Evolutionary conservation across 1,139 yeast species (phyloP), one percentile per base, ranked within the genome.

Genomic region (Wickerhamomyces sp.): DNA sequence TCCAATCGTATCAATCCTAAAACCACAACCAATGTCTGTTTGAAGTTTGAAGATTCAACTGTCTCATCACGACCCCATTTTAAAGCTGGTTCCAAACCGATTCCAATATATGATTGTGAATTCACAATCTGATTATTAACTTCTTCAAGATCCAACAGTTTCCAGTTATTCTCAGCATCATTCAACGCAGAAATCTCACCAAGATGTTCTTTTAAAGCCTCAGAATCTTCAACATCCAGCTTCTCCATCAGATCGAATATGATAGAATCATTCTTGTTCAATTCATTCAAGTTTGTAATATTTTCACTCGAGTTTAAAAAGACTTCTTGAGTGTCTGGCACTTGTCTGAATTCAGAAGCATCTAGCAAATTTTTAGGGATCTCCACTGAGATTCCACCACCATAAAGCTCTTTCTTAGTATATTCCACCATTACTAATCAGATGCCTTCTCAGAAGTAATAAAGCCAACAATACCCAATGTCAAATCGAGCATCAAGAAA

Each of bases 261-360:
- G 13, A 89, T 61, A 14, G 91, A 77, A 52, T 78, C 81, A 48
- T 84, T 81, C 40, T 63, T 60, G 38, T 68, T 64, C 41, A 71
- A 54, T 23, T 47, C 36, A 7, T 64, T 50, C 46, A 69, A 65
- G 27, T 62, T 59, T 18, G 59, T 58, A 1, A 65, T 60, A 43
- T 66, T 66, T 46, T 69, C 73, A 6, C 55, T 45, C 4, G 58
- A 54, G 43, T 64, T 57, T 55, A 88, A 76, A 59, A 76, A 90
- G 30, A 88, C 95, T 61, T 90, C 97, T 60, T 90, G 96, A 2
- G 87, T 81, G 58, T 90, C 96, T 0, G 97, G 96, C 2, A 90
- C 79, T 51, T 86, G 87, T 47, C 97, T 71, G 44, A 89, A 63
- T 38, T 68, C 62, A 1, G 95, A 83, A 1, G 88, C 95, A 61